Evolutionary conservation across 148 eudicot species (phyloP), one percentile per base, ranked within the genome.

Genomic region (Dysphania ambrosioides): DNA sequence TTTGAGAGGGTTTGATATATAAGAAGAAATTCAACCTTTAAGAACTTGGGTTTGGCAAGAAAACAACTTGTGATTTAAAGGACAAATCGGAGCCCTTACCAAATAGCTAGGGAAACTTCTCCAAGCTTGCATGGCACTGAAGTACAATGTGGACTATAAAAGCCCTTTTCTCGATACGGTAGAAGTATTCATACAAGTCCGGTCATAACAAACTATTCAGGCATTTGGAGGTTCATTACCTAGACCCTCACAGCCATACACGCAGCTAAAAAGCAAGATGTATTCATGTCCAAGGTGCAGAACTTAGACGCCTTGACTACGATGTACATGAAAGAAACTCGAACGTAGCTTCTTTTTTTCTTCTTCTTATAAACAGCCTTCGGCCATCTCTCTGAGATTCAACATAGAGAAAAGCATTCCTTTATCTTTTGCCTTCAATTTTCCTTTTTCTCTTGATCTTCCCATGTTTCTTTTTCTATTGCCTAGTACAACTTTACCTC

Each of bases 351-450:
- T 8, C 47, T 36, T 36, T 31, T 19, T 35, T 53, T 53, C 64
- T 40, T 44, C 21, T 61, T 34, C 62, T 30, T 69, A 53, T 38
- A 35, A 72, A 74, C 31, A 40, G 74, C 82, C 82, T 79, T 79
- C 66, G 82, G 82, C 82, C 78, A 74, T 60, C 32, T 70, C 59
- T 42, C 1, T 59, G 34, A 66, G 51, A 53, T 57, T 71, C 56
- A 70, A 42, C 74, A 58, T 31, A 34, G 49, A 63, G 60, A 70
- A 60, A 66, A 63, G 51, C 40, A 30, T 18, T 8, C 59, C n/a
- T 72, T 56, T 66, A 16, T 41, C 24, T 65, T 57, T 66, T 9
- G 10, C 23, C 19, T 13, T 40, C 8, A 32, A 2, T 10, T 47
- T 49, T 34, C 10, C 42, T 38, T 16, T 26, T 30, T 67, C 24